A percentile compares a stretch with the other conserved stretches of the same genome.
phyloP scores from a whole-genome alignment of 2,329 filamentous ascomycete genomes.

The Arthrobotrys musiformis region DNA sequence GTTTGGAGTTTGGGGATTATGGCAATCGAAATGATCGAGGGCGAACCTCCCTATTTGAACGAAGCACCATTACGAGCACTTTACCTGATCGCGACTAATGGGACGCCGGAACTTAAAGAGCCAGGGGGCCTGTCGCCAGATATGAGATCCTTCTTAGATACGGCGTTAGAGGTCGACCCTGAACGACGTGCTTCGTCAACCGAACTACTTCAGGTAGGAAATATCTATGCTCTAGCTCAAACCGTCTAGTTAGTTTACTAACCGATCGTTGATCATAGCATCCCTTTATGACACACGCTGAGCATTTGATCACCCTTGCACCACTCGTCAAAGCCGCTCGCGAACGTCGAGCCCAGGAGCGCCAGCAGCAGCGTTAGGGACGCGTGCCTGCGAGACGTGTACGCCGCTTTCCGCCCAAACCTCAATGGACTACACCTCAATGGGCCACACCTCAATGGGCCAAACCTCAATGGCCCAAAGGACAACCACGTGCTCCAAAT shows the following conservation, averaged over 20 bases:
- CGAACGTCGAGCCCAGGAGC: constrained; percentile 82
- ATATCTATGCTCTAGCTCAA: not conserved
- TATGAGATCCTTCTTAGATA: constrained; percentile 90
- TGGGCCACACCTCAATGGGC: too few relatives aligned
- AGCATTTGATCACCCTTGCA: constrained; percentile 79
- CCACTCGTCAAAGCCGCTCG: constrained; percentile 88
- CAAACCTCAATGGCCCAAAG: too few relatives aligned
- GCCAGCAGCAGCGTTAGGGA: constrained; percentile 48
- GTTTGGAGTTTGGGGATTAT: constrained; percentile 99
- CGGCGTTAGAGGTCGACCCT: constrained; percentile 94
- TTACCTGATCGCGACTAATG: constrained; percentile 96
- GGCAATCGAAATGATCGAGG: constrained; percentile 99
- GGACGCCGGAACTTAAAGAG: constrained; percentile 93
- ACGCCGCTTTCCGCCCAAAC: too few relatives aligned
- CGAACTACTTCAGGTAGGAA: constrained; percentile 86
- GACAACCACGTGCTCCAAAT: not conserved
- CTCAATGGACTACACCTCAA: too few relatives aligned
- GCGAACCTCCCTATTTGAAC: constrained; percentile 94
- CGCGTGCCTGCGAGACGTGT: too few relatives aligned
- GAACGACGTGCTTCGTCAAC: constrained; percentile 96
- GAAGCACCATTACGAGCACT: constrained; percentile 92
- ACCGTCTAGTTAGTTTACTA: constrained; percentile 54
- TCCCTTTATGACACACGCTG: constrained; percentile 80
- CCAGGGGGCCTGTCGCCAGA: constrained; percentile 81
- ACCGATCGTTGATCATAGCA: constrained; percentile 68